Evolutionary conservation across 805 yeast species (phyloP).

Genomic region (Kazachstania kunashirensis): DNA sequence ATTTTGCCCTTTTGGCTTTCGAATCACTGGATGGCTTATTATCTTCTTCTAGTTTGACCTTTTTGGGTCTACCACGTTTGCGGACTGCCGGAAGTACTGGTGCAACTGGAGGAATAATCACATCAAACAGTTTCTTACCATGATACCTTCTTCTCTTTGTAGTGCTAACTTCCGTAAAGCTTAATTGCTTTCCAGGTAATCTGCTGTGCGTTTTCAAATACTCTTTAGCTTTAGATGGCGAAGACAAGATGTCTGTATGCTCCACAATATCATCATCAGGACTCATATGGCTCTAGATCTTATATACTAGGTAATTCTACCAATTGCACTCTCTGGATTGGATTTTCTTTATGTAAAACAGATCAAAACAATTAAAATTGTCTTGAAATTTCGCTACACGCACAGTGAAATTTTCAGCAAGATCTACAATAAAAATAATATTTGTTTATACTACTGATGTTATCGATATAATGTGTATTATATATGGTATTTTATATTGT

Average conservation of each 20-base stretch:
- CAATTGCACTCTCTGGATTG: neutral
- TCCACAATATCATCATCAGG: conserved; percentile 13
- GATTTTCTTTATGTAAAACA: neutral
- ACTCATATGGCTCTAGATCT: too few species aligned
- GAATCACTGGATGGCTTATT: too few species aligned
- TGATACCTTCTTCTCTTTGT: too few species aligned
- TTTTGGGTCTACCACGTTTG: conserved; percentile 12
- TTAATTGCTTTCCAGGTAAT: too few species aligned
- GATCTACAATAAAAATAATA: neutral
- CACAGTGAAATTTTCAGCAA: neutral
- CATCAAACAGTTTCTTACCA: too few species aligned
- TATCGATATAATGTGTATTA: neutral
- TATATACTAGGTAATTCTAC: too few species aligned
- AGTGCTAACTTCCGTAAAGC: too few species aligned
- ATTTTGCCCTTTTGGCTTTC: neutral
- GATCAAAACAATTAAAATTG: neutral
- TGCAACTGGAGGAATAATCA: too few species aligned
- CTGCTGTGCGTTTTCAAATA: neutral
- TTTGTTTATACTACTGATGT: neutral
- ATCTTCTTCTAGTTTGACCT: conserved; percentile 1
- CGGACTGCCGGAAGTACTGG: neutral
- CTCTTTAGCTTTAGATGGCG: conserved; percentile 10
- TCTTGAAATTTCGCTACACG: neutral
- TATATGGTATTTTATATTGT: too few species aligned
- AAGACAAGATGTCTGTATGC: conserved; percentile 19